Evolutionary conservation across 805 yeast species (phyloP), one percentile per base, ranked within the genome.

Genomic region (Scheffersomyces coipomensis): DNA sequence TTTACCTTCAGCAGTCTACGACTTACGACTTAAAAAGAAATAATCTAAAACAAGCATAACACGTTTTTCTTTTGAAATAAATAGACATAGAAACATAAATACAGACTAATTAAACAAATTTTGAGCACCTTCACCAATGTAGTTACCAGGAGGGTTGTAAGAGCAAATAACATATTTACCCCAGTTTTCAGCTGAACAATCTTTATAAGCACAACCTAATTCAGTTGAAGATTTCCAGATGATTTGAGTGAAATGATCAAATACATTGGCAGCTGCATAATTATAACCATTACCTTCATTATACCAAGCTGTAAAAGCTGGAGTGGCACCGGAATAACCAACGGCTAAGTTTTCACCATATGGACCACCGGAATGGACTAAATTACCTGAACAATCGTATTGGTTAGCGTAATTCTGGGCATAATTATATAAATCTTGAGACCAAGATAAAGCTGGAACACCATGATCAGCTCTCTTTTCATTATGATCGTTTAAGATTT

Each of bases 81-180:
- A 27, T 15, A 27, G 15, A 12, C 24, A 29, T 7, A 9, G 42
- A 45, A 19, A n/a, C n/a, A n/a, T n/a, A n/a, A n/a, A n/a, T n/a
- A n/a, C n/a, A n/a, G n/a, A n/a, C n/a, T n/a, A n/a, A n/a, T n/a
- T n/a, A n/a, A 47, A 40, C 11, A 55, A 44, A 38, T 57, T 57
- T 24, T 45, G 37, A 11, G 38, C 39, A 21, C 49, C 48, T 38
- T 68, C 54, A 40, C 85, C 82, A 35, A 71, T 62, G 38, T 73
- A 56, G 65, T 88, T 88, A 52, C 96, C 96, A 27, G 84, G 77
- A 15, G 88, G 81, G 53, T 71, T 66, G 47, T 89, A 88, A 37
- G 83, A 79, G 62, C 96, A 88, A 45, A 85, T 76, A 40, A 84
- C 69, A 64, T 86, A 87, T 49, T 69, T 64, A 38, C 80, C 79